Conservation (phyloP, 1,139 yeast genomes). For the Taphrina deformans region DNA sequence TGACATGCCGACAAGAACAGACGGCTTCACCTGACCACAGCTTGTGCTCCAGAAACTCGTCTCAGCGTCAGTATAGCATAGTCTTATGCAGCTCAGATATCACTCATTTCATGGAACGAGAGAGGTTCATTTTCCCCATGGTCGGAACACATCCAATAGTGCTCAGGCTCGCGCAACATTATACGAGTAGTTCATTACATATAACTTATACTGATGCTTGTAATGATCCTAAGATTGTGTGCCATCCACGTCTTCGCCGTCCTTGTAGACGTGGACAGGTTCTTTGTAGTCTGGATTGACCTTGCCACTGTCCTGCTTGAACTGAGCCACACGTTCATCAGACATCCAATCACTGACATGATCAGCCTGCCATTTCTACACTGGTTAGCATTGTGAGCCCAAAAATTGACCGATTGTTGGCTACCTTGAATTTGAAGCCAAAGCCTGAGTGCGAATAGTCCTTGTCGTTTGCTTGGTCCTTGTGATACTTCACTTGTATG, state of each 20-base stretch:
- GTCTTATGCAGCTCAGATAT: no score
- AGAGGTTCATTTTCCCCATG: no score
- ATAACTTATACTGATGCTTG: no score
- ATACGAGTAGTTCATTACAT: no score
- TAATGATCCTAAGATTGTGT: not conserved
- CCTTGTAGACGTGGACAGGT: conserved; percentile 1
- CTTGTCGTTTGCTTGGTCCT: conserved; percentile 11
- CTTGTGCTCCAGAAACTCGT: no score
- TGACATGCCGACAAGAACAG: no score
- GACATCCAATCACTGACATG: conserved; percentile 16
- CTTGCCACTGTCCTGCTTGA: conserved; percentile 13
- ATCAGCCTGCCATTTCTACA: conserved; percentile 13
- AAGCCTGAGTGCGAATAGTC: conserved; percentile 8
- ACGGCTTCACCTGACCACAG: no score
- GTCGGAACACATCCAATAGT: no score
- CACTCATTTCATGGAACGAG: no score
- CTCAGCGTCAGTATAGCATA: no score
- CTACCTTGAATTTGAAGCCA: conserved; percentile 10
- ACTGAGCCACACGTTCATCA: conserved; percentile 1
- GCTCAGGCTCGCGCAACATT: no score
- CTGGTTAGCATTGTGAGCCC: not conserved
- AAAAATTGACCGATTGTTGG: not conserved
- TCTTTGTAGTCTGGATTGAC: conserved; percentile 6
- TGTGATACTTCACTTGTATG: conserved; percentile 12
- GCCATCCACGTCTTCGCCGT: conserved; percentile 6